These are phyloP conservation scores for Bipolaris zeicola DNA, from an alignment of 2,329 filamentous ascomycete species.

Conservation along the genomic window DNA sequence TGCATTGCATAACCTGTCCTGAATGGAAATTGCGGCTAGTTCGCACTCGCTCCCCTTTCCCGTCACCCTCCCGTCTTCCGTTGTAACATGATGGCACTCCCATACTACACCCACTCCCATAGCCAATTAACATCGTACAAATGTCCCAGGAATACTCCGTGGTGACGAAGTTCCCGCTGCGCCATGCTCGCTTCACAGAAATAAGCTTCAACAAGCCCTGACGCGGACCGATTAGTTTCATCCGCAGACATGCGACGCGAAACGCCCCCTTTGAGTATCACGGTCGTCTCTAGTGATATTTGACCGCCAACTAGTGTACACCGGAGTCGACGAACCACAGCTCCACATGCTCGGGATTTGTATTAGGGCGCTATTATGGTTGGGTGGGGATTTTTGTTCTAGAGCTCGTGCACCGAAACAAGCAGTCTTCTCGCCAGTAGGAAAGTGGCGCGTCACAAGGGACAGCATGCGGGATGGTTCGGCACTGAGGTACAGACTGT, in stretches of 20 bases:
- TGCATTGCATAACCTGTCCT: neutral
- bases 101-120: neutral
- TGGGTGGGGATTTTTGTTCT: neutral
- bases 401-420: neutral
- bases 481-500: constrained; percentile 6
- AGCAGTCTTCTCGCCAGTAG: neutral
- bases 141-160: neutral
- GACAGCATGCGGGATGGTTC: too few species aligned
- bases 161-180: neutral
- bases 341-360: too few species aligned
- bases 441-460: neutral
- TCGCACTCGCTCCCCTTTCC: too few species aligned
- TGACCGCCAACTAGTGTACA: neutral
- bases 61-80: too few species aligned
- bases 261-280: constrained; percentile 12
- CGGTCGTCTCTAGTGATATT: constrained; percentile 9
- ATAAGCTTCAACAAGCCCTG: constrained; percentile 9
- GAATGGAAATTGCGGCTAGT: too few species aligned
- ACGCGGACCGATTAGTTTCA: constrained; percentile 12
- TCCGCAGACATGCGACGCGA: constrained; percentile 8
- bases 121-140: neutral
- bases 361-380: neutral
- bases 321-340: neutral
- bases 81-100: too few species aligned
- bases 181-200: neutral